Percentiles rank a stretch among this genome's conserved stretches.
Evolutionary conservation across 1,284 basidiomycete species (phyloP).

Genomic region (Heterobasidion irregulare): DNA sequence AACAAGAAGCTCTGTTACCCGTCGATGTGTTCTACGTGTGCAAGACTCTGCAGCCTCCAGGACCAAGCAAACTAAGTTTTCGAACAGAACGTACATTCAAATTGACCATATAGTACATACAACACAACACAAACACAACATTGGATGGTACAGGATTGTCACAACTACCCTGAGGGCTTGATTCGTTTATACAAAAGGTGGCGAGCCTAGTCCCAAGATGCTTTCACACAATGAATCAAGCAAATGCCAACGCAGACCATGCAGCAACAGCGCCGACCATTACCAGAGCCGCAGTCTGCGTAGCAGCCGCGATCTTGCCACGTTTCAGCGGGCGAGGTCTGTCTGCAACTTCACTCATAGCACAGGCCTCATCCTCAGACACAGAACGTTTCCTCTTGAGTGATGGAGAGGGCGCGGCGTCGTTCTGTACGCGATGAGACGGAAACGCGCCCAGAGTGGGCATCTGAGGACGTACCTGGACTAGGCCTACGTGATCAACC

Average conservation of each 20-base stretch:
- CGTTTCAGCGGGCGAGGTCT: slow-evolving; percentile 22
- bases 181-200: too few species aligned
- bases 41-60: too few species aligned
- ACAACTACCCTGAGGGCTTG: too few species aligned
- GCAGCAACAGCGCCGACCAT: slow-evolving; percentile 56
- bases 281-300: slow-evolving; percentile 48
- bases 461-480: slow-evolving; percentile 2
- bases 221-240: slow-evolving; percentile 6
- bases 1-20: too few species aligned
- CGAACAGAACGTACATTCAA: too few species aligned
- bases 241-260: slow-evolving; percentile 63
- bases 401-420: slow-evolving; percentile 1
- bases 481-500: slow-evolving; percentile 6
- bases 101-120: too few species aligned
- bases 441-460: slow-evolving; percentile 7
- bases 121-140: too few species aligned
- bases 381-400: slow-evolving; percentile 25
- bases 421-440: slow-evolving; percentile 15
- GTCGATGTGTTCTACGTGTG: too few species aligned
- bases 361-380: slow-evolving; percentile 11
- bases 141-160: too few species aligned
- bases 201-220: background rate
- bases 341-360: background rate
- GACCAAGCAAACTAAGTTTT: too few species aligned
- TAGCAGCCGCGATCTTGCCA: slow-evolving; percentile 36